Percentiles rank a stretch among this genome's conserved stretches.
phyloP scores from a whole-genome alignment of 352 stramenopile species.

The Globisporangium ultimum region DNA sequence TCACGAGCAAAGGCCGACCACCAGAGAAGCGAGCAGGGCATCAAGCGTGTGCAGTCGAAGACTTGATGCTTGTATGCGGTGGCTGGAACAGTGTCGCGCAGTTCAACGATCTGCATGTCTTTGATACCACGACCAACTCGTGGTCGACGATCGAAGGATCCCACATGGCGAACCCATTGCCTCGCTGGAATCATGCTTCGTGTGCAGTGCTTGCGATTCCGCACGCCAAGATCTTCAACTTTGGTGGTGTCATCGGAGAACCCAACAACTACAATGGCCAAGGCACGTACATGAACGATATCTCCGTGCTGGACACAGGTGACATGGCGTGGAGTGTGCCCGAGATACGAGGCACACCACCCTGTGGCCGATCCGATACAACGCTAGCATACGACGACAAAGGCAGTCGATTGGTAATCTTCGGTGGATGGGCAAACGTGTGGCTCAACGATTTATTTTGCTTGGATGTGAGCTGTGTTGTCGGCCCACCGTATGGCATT shows the following conservation, averaged over 20 bases:
- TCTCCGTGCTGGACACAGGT: conserved; percentile 92
- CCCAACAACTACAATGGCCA: conserved; percentile 83
- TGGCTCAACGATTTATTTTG: conserved; percentile 92
- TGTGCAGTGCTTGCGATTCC: conserved; percentile 94
- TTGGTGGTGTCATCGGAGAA: conserved; percentile 93
- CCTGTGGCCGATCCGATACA: conserved; percentile 89
- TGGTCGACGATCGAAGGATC: conserved; percentile 83
- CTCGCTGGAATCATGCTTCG: conserved; percentile 94
- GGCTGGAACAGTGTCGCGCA: conserved; percentile 94
- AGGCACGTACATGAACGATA: conserved; percentile 86
- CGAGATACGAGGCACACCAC: conserved; percentile 72
- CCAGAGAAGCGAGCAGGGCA: conserved; percentile 93
- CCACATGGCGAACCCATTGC: conserved; percentile 68
- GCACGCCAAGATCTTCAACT: conserved; percentile 95
- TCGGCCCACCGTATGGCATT: conserved; percentile 96
- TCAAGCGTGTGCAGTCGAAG: conserved; percentile 85
- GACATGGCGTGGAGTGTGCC: conserved; percentile 87
- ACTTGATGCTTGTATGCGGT: conserved; percentile 92
- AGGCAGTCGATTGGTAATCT: conserved; percentile 89
- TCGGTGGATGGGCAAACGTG: conserved; percentile 94
- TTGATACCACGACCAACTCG: conserved; percentile 83
- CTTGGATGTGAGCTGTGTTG: conserved; percentile 92
- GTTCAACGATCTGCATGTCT: conserved; percentile 95
- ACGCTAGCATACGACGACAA: conserved; percentile 94
- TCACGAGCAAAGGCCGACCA: conserved; percentile 81